phyloP scores from a whole-genome alignment of 2,329 filamentous ascomycete genomes.

The Juglanconis oblonga region DNA sequence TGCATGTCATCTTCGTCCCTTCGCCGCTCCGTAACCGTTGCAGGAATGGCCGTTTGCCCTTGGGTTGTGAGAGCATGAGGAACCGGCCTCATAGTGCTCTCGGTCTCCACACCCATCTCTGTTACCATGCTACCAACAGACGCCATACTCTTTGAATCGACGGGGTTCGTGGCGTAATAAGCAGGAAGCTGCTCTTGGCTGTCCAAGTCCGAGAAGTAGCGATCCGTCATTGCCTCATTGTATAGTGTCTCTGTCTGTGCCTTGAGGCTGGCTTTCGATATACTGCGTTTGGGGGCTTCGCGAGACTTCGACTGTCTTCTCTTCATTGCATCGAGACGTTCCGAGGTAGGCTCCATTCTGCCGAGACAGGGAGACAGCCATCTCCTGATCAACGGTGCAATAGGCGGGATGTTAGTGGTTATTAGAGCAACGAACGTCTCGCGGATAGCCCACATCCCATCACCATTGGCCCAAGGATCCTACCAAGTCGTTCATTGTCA shows the following conservation, averaged over 20 bases:
- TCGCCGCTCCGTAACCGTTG: neutral
- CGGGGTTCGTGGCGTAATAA: neutral
- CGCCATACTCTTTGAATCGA: neutral
- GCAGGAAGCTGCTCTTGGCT: neutral
- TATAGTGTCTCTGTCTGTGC: neutral
- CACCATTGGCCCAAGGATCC: constrained; percentile 9
- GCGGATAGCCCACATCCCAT: constrained; percentile 12
- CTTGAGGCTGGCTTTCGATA: neutral
- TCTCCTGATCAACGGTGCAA: constrained; percentile 9
- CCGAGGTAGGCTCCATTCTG: neutral
- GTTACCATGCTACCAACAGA: neutral
- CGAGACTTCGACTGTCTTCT: neutral
- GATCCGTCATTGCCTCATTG: neutral
- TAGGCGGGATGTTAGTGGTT: constrained; percentile 12
- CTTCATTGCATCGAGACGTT: neutral
- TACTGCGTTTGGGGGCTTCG: neutral
- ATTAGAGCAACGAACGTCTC: constrained; percentile 13
- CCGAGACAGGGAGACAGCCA: constrained; percentile 8
- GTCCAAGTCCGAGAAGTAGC: neutral
- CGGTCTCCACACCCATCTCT: neutral
- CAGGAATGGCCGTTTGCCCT: neutral
- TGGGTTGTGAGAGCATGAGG: neutral
- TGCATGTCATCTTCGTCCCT: neutral
- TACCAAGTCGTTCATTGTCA: no score
- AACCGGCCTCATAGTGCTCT: neutral